Base-by-base conservation (phyloP, 352 stramenopile species). In the Bremia lactucae region DNA sequence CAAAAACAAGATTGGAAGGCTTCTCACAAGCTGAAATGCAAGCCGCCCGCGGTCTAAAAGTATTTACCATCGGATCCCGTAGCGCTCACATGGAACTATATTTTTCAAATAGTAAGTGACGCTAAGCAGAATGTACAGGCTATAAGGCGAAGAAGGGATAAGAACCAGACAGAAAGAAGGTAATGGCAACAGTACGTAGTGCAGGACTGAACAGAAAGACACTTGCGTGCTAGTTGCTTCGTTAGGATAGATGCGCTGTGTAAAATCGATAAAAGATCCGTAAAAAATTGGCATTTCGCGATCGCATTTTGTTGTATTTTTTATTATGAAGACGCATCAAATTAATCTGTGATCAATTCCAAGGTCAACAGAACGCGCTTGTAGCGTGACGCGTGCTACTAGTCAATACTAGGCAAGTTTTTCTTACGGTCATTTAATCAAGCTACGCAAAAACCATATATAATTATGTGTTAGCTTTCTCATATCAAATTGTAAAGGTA, bases 1-100 rank as follows among this genome's bases (percentile, higher is more conserved):
- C 81, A 94, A 59, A 89, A 87, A 61, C 76, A 91, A 53, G 77
- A 90, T 68, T 94, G 81, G 81, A 89, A 89, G 68, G 57, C 52
- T 16, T 55, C 68, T 42, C 80, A 90, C 78, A 93, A 92, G 74
- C 73, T 72, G 46, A 77, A 76, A 23, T 92, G 80, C 69, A 92
- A 89, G 68, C 61, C 67, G 11, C 65, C 68, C 44, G 14, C 33
- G 36, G 62, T 53, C 33, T 72, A 68, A 60, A 36, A 18, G 35
- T 53, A n/a, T n/a, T n/a, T n/a, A n/a, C n/a, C n/a, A n/a, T n/a
- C n/a, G n/a, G n/a, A n/a, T n/a, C n/a, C 42, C 33, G 11, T 50
- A 50, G 51, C 41, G 14, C 41, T 34, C 40, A 45, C 11, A 19
- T 23, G 46, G 21, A 55, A 59, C 40, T 40, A 42, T 23, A 34